Evolutionary conservation across 768 basidiomycete species (phyloP).

Genomic region (Mrakia blollopis): DNA sequence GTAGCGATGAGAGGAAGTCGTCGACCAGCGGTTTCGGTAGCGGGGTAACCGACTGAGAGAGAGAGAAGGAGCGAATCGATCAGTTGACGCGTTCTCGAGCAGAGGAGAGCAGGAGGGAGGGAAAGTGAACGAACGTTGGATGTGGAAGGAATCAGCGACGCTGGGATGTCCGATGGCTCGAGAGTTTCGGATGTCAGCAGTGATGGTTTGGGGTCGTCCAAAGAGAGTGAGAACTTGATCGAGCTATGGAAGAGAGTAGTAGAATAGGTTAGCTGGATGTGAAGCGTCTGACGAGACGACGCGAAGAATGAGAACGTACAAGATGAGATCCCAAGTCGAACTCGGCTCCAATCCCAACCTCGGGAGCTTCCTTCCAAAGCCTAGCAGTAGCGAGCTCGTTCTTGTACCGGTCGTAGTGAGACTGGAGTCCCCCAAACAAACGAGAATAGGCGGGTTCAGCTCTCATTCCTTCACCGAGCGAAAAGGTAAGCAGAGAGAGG

Average conservation of each 20-base stretch:
- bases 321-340: slow-evolving; percentile 78
- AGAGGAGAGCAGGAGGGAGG: not conserved
- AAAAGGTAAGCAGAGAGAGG: too few relatives aligned
- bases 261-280: not conserved
- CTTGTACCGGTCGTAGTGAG: slow-evolving; percentile 70
- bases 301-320: slow-evolving; percentile 26
- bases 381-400: slow-evolving; percentile 41
- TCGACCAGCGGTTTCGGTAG: slow-evolving; percentile 28
- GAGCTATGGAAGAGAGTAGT: not conserved
- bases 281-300: not conserved
- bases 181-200: slow-evolving; percentile 65
- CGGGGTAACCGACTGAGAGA: slow-evolving; percentile 41
- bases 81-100: slow-evolving; percentile 38
- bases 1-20: slow-evolving; percentile 58
- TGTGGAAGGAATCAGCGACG: slow-evolving; percentile 47
- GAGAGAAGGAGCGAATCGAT: slow-evolving; percentile 45
- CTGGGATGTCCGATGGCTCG: slow-evolving; percentile 49
- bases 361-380: slow-evolving; percentile 69
- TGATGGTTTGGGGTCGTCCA: slow-evolving; percentile 64
- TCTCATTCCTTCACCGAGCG: too few relatives aligned
- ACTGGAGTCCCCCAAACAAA: not conserved
- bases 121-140: slow-evolving; percentile 20
- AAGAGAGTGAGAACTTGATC: slow-evolving; percentile 73
- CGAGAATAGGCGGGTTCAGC: not conserved
- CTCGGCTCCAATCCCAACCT: slow-evolving; percentile 59